A percentile compares a stretch with the other conserved stretches of the same genome.
phyloP scores from a whole-genome alignment of 768 basidiomycete species.

The Pholiota microspora region DNA sequence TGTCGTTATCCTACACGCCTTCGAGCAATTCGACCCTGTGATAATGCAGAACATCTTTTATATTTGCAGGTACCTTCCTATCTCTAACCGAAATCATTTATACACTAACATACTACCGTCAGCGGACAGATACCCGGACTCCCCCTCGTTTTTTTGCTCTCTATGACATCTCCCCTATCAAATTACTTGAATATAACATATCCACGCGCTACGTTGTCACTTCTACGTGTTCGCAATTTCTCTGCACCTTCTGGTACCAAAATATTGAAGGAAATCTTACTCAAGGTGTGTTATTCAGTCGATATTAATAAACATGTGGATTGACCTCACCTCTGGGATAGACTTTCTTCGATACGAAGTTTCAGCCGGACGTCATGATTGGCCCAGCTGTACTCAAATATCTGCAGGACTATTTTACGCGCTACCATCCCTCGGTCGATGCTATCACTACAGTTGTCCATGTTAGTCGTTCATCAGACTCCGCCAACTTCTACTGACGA shows the following conservation, averaged over 20 bases:
- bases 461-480: constrained; percentile 41
- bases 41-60: constrained; percentile 70
- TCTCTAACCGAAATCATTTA: neutral
- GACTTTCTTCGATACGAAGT: constrained; percentile 60
- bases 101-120: neutral
- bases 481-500: too few relatives aligned
- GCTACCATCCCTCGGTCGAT: constrained; percentile 59
- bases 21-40: constrained; percentile 64
- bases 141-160: constrained; percentile 65
- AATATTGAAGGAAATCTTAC: constrained; percentile 52
- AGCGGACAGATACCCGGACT: constrained; percentile 54
- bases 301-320: neutral
- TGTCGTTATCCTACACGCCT: constrained; percentile 66
- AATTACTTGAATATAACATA: constrained; percentile 62
- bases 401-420: constrained; percentile 53
- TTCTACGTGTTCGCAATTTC: constrained; percentile 53
- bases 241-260: constrained; percentile 44
- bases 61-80: constrained; percentile 55
- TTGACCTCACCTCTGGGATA: constrained; percentile 3
- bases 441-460: constrained; percentile 58
- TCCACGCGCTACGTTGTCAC: constrained; percentile 54
- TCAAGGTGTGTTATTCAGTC: constrained; percentile 41
- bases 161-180: constrained; percentile 55
- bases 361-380: constrained; percentile 58
- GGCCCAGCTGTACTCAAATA: constrained; percentile 58